Evolutionary conservation across 345 rosid species (phyloP), one percentile per base, ranked within the genome.

Genomic region (Aquilaria yunnanensis): DNA sequence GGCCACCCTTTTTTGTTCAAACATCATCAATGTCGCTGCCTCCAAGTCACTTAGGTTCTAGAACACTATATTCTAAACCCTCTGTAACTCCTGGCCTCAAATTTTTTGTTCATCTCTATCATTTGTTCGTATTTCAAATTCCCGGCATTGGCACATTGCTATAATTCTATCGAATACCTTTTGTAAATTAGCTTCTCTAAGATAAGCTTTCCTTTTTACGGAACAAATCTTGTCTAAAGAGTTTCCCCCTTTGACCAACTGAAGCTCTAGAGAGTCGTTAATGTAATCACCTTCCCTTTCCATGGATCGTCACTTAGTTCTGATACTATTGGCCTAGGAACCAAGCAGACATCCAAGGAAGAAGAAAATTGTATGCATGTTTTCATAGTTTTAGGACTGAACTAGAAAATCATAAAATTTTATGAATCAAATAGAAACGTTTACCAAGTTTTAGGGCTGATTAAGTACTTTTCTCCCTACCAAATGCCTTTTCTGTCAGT

Each of bases 31-130:
- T 1, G 71, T 66, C 0, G 67, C 23, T 23, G 23, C 61, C 6
- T 14, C 16, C 0, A 66, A 60, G 58, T 66, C 33, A 9, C 70
- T 47, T 2, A 67, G 57, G 52, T 67, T 72, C 69, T 69, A 63
- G 37, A 67, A 72, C 32, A 72, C 72, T 6, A 67, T 72, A 31
- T 72, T 53, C 0, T 65, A 65, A 54, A 63, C 65, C 48, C 47
- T 60, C 1, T 6, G 3, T 52, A 49, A 7, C 69, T 65, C 3
- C 52, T 34, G 13, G 59, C 57, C 14, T 5, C 23, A 31, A 57
- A 72, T 53, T 63, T 72, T 49, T 60, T 60, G 10, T 32, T 12
- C 65, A 50, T 59, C 60, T 32, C 60, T 54, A 67, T 32, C 14
- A 67, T 56, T 30, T 67, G 64, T 4, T 63, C 64, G 10, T 63